Percentiles rank a stretch among this genome's conserved stretches.
Evolutionary conservation across 345 rosid genomes (phyloP).

Genomic region (Noccaea bulbosa): DNA sequence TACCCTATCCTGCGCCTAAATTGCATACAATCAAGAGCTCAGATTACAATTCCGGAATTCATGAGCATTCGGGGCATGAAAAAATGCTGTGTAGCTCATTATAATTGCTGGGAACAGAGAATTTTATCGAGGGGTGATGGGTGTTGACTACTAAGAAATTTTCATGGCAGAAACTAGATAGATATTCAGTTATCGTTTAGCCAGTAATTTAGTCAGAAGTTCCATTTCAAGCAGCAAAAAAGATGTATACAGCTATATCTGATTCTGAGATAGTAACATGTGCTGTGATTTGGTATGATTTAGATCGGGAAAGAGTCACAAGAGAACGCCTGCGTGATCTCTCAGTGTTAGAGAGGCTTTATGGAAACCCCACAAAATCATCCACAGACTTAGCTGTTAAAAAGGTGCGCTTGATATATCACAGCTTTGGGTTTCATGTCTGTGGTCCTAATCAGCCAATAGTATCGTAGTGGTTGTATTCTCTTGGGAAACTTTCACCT

Average conservation of each 20-base stretch:
- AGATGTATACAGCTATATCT: background rate
- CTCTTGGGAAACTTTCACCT: background rate
- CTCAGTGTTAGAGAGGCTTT: slow-evolving; percentile 77
- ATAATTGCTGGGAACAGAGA: background rate
- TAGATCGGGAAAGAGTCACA: slow-evolving; percentile 73
- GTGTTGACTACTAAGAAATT: too few species aligned
- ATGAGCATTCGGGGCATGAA: background rate
- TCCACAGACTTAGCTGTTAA: slow-evolving; percentile 77
- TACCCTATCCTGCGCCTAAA: too few species aligned
- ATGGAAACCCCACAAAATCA: slow-evolving; percentile 73
- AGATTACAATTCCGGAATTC: slow-evolving; percentile 9
- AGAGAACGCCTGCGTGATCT: slow-evolving; percentile 80
- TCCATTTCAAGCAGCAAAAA: background rate
- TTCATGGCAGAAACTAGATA: too few species aligned
- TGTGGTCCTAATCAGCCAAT: background rate
- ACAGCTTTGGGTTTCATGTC: slow-evolving; percentile 12
- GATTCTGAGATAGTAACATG: too few species aligned
- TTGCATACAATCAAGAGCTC: slow-evolving; percentile 6
- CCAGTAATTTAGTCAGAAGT: too few species aligned
- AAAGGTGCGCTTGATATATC: slow-evolving; percentile 57
- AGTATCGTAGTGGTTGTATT: background rate
- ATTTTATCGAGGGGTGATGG: too few species aligned
- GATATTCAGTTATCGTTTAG: too few species aligned
- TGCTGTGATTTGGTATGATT: background rate
- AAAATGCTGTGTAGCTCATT: background rate